Conservation (phyloP, 2,329 filamentous ascomycete genomes). For the Tolypocladium cylindrosporum region DNA sequence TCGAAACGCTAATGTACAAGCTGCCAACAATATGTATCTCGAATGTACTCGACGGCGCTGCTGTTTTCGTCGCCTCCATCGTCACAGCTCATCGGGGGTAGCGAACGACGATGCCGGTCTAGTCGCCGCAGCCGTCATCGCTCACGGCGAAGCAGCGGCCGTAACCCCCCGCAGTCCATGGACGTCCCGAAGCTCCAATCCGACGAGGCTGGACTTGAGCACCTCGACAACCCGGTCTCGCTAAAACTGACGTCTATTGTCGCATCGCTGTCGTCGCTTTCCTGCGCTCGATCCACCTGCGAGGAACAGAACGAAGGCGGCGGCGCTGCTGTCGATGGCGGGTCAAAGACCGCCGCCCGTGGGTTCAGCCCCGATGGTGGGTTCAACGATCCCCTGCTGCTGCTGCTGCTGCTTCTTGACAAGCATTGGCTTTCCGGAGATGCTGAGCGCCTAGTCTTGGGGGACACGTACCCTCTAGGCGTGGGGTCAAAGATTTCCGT, state of each 20-base stretch:
- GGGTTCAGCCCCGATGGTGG: slow-evolving; percentile 1
- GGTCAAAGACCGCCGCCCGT: slow-evolving; percentile 4
- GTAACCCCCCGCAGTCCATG: background rate
- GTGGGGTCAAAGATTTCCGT: slow-evolving; percentile 2
- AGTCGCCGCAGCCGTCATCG: too few species aligned
- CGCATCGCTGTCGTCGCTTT: background rate
- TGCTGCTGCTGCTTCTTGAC: background rate
- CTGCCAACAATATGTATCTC: background rate
- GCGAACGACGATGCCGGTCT: background rate
- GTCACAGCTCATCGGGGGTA: background rate
- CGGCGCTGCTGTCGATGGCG: background rate
- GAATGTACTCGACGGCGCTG: background rate
- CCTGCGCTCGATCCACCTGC: background rate
- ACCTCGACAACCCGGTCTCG: background rate
- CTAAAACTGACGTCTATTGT: background rate
- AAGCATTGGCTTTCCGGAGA: too few species aligned
- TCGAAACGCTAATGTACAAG: background rate
- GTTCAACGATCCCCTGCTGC: background rate
- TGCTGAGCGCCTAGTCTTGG: background rate
- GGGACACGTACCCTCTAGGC: slow-evolving; percentile 1
- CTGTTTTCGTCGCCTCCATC: background rate
- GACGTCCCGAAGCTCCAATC: background rate
- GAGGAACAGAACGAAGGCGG: background rate
- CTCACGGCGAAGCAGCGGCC: background rate
- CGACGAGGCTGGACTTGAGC: background rate